A percentile compares a stretch with the other conserved stretches of the same genome.
Evolutionary conservation across 805 yeast genomes (phyloP).

Genomic region (Candida schatavii): DNA sequence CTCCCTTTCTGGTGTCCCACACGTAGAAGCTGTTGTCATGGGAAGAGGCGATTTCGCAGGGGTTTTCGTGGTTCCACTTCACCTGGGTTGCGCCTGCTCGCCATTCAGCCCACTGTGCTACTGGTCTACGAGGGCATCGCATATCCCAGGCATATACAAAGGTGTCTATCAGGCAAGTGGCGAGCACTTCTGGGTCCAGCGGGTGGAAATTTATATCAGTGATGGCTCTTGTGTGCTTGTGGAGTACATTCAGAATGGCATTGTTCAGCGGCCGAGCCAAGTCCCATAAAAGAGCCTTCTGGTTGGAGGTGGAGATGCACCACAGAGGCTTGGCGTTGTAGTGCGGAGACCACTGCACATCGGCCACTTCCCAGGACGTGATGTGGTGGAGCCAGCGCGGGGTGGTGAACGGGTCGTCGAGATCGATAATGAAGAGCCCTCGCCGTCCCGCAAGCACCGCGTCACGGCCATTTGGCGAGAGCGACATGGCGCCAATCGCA

Average conservation of each 20-base stretch:
- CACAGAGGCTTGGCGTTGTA: conserved; percentile 71
- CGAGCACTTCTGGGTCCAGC: conserved; percentile 76
- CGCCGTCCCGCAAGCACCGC: conserved; percentile 82
- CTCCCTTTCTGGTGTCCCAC: conserved; percentile 89
- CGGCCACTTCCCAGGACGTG: conserved; percentile 98
- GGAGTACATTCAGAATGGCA: conserved; percentile 85
- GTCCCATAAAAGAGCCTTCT: conserved; percentile 95
- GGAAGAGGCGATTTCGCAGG: conserved; percentile 76
- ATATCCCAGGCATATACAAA: conserved; percentile 89
- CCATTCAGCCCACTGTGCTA: conserved; percentile 87
- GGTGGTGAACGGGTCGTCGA: conserved; percentile 92
- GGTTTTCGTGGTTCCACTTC: conserved; percentile 82
- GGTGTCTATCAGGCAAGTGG: conserved; percentile 92
- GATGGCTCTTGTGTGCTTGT: conserved; percentile 88
- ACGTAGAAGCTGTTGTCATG: conserved; percentile 78
- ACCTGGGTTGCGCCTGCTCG: conserved; percentile 92
- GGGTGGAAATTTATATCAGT: conserved; percentile 95
- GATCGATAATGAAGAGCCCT: conserved; percentile 86
- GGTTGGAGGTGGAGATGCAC: conserved; percentile 93
- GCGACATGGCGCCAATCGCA: conserved; percentile 86
- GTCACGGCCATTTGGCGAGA: conserved; percentile 88
- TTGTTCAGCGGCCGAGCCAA: conserved; percentile 62
- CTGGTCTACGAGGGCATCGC: conserved; percentile 73
- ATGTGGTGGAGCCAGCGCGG: conserved; percentile 92
- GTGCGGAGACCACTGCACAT: conserved; percentile 98